These are phyloP conservation scores for Microstegium vimineum DNA, from an alignment of 176 grass and related monocot species.

Conservation along the genomic window DNA sequence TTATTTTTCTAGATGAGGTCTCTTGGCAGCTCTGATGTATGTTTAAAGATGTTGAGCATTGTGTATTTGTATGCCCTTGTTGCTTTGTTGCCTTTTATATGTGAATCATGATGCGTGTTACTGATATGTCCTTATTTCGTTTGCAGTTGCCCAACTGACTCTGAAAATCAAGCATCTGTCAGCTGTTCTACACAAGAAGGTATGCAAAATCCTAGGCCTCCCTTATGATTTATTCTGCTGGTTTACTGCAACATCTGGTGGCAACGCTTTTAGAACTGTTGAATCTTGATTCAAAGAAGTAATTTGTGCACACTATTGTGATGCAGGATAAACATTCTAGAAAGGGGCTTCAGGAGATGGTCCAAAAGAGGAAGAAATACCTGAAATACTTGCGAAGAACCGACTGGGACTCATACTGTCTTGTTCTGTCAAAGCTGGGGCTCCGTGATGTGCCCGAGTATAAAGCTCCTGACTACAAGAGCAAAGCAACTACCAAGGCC, in stretches of 20 bases:
- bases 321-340: constrained; percentile 88
- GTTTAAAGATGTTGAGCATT: neutral
- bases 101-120: neutral
- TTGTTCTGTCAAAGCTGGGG: constrained; percentile 74
- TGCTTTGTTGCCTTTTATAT: neutral
- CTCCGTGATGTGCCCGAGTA: constrained; percentile 72
- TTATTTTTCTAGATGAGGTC: neutral
- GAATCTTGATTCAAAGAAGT: neutral
- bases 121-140: constrained; percentile 20
- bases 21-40: neutral
- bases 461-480: constrained; percentile 79
- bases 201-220: constrained; percentile 13
- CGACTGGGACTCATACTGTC: constrained; percentile 91
- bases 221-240: neutral
- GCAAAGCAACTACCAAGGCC: constrained; percentile 38
- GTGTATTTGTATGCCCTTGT: neutral
- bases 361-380: constrained; percentile 90
- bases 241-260: neutral
- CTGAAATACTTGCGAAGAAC: constrained; percentile 88
- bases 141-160: constrained; percentile 79
- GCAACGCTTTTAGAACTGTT: neutral
- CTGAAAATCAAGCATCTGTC: constrained; percentile 96
- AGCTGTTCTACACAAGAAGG: constrained; percentile 84
- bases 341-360: constrained; percentile 91
- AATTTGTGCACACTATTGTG: neutral